Percentiles rank a stretch among this genome's conserved stretches.
These are phyloP conservation scores for Capsicum pubescens DNA, from an alignment of 257 asterid genomes.

Conservation along the genomic window DNA sequence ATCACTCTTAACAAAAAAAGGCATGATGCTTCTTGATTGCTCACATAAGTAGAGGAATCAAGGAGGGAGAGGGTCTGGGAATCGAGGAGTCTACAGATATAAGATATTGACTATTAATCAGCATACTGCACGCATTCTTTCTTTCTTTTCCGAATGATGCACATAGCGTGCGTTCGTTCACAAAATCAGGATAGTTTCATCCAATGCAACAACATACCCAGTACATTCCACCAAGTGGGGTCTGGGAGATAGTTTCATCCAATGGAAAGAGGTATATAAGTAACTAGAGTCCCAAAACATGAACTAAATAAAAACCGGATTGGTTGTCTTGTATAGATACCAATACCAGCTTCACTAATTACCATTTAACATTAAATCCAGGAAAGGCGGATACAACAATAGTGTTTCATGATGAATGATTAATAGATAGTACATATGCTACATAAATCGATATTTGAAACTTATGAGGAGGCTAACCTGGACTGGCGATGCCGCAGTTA, in stretches of 20 bases:
- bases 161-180: background rate
- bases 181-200: background rate
- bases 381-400: background rate
- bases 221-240: too few relatives aligned
- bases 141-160: too few relatives aligned
- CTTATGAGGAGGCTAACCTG: slow-evolving; percentile 49
- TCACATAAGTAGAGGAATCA: too few relatives aligned
- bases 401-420: background rate
- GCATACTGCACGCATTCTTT: background rate
- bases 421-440: background rate
- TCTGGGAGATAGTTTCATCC: too few relatives aligned
- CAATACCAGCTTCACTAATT: background rate
- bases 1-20: too few relatives aligned
- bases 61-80: too few relatives aligned
- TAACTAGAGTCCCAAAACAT: background rate
- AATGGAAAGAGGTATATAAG: background rate
- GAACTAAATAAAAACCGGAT: background rate
- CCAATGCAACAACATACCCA: too few relatives aligned
- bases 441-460: background rate
- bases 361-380: background rate
- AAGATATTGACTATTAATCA: too few relatives aligned
- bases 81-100: too few relatives aligned
- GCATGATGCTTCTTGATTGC: background rate
- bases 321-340: too few relatives aligned
- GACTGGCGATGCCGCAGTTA: slow-evolving; percentile 60